A percentile compares a stretch with the other conserved stretches of the same genome.
Evolutionary conservation across 371 early-diverging fungal genomes (phyloP).

Genomic region (Actinomucor elegans): DNA sequence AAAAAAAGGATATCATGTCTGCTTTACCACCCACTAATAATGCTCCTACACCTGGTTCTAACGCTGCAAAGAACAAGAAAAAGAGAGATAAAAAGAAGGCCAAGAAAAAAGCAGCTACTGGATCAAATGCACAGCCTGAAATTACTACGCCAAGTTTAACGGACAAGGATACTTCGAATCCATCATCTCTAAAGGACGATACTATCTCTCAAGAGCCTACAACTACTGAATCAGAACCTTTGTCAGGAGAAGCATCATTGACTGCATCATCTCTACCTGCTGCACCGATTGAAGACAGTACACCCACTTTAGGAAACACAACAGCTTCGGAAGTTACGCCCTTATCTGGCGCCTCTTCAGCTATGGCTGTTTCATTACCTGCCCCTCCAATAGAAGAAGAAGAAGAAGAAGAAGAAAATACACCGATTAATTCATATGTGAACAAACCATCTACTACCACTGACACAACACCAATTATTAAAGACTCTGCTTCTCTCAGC

Average conservation of each 20-base stretch:
- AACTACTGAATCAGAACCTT: background rate
- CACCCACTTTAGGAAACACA: background rate
- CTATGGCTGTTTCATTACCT: background rate
- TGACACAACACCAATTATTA: background rate
- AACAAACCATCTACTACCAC: background rate
- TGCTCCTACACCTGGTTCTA: conserved; percentile 1
- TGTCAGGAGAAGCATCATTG: background rate
- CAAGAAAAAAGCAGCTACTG: background rate
- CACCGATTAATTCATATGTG: too few relatives aligned
- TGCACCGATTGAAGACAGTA: background rate
- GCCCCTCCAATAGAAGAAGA: background rate
- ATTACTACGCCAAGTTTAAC: background rate
- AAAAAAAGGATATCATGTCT: too few relatives aligned
- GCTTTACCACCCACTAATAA: background rate
- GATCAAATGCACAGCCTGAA: background rate
- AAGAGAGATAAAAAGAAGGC: conserved; percentile 18
- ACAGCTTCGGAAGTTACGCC: background rate
- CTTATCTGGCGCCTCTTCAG: background rate
- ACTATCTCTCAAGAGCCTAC: background rate
- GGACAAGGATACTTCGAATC: background rate
- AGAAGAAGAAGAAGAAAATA: too few relatives aligned
- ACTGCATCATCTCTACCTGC: background rate
- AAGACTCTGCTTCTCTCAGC: background rate
- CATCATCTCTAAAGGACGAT: background rate
- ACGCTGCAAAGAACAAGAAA: conserved; percentile 12